Evolutionary conservation across 2,329 filamentous ascomycete genomes (phyloP).

Genomic region (Knufia fluminis): DNA sequence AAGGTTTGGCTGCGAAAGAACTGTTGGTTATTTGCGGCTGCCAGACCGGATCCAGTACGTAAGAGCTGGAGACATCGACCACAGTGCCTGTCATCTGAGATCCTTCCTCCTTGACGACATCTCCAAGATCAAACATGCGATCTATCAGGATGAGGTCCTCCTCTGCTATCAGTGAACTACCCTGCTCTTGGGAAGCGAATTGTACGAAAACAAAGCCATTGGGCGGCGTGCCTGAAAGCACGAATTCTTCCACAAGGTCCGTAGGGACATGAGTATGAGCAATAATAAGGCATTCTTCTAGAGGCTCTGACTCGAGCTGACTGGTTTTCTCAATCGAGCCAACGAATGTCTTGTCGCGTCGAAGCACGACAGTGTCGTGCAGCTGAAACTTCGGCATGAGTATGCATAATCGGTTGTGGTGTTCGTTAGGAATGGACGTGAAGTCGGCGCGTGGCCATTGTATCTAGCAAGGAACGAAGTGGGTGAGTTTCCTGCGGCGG

Average conservation of each 20-base stretch:
- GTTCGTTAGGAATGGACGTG: neutral
- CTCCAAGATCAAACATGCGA: constrained; percentile 45
- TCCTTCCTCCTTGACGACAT: constrained; percentile 44
- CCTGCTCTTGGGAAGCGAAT: constrained; percentile 30
- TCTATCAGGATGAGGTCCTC: constrained; percentile 43
- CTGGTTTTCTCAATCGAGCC: constrained; percentile 36
- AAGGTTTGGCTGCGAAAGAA: constrained; percentile 3
- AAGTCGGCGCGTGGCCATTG: neutral
- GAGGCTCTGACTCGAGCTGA: constrained; percentile 18
- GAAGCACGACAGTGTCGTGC: constrained; percentile 35
- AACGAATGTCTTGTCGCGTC: constrained; percentile 30
- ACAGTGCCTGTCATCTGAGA: constrained; percentile 46
- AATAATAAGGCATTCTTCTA: constrained; percentile 28
- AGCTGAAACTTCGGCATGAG: constrained; percentile 18
- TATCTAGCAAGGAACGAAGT: neutral
- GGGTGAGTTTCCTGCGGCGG: no score
- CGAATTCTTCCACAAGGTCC: constrained; percentile 18
- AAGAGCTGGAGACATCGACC: constrained; percentile 39
- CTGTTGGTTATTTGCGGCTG: constrained; percentile 14
- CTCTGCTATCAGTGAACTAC: constrained; percentile 35
- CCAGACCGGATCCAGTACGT: constrained; percentile 33
- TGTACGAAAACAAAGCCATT: constrained; percentile 43
- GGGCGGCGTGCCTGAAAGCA: constrained; percentile 33
- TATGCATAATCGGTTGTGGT: neutral
- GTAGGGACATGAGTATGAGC: constrained; percentile 25